These are phyloP conservation scores for Geotrichum histeridarum DNA, from an alignment of 1,139 yeast species.

Conservation along the genomic window DNA sequence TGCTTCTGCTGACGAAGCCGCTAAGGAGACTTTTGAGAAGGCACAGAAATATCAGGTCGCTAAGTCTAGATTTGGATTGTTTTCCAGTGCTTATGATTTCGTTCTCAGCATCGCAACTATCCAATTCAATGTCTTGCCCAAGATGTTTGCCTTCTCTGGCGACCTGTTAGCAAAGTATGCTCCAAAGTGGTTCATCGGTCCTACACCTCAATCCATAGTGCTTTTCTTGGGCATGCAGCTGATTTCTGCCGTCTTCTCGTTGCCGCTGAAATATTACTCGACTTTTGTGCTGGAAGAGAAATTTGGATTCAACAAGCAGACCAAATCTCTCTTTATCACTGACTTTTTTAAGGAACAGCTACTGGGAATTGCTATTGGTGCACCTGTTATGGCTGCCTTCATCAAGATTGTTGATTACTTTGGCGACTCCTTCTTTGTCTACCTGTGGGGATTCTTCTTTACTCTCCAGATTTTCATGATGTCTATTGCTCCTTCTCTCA, in stretches of 20 bases:
- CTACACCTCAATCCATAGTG: slow-evolving; percentile 51
- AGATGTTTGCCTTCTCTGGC: slow-evolving; percentile 58
- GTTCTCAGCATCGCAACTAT: slow-evolving; percentile 55
- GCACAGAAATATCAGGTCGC: slow-evolving; percentile 78
- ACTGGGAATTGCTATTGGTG: slow-evolving; percentile 55
- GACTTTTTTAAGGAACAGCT: slow-evolving; percentile 62
- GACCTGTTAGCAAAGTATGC: slow-evolving; percentile 37
- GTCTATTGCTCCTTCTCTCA: slow-evolving; percentile 69
- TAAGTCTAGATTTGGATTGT: slow-evolving; percentile 66
- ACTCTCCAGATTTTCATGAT: slow-evolving; percentile 66
- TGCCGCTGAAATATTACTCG: slow-evolving; percentile 67
- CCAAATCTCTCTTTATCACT: slow-evolving; percentile 60
- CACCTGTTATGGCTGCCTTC: slow-evolving; percentile 68
- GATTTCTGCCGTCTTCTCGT: slow-evolving; percentile 47
- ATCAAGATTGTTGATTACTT: slow-evolving; percentile 74
- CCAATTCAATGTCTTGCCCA: slow-evolving; percentile 61
- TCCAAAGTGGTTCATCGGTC: slow-evolving; percentile 37
- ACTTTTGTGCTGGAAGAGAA: slow-evolving; percentile 87
- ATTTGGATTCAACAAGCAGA: slow-evolving; percentile 87
- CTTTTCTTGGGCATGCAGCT: slow-evolving; percentile 52
- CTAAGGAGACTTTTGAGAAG: slow-evolving; percentile 67
- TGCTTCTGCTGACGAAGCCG: slow-evolving; percentile 49
- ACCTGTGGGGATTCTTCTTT: slow-evolving; percentile 67
- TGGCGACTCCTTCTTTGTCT: slow-evolving; percentile 75
- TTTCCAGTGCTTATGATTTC: slow-evolving; percentile 50